Evolutionary conservation across 2,329 filamentous ascomycete genomes (phyloP), one percentile per base, ranked within the genome.

Genomic region (Claviceps africana): DNA sequence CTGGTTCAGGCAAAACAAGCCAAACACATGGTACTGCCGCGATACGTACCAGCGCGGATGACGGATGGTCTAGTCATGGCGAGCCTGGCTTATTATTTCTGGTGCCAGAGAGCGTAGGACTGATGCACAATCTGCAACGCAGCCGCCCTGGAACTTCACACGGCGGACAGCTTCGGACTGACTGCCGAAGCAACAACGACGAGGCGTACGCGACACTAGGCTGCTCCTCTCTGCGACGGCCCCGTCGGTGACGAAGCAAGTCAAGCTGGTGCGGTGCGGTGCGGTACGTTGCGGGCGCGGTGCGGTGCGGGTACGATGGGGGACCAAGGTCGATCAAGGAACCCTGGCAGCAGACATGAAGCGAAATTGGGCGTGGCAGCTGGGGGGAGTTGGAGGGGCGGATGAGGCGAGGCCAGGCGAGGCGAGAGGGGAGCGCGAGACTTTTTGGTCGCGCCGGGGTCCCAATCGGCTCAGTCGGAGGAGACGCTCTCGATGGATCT

Each of bases 11-110:
- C 17, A 30, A 10, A 7, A n/a, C 25, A 19, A 31, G 43, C 28
- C 46, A 42, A 43, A 28, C 19, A 35, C 4, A 40, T 44, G 35
- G 35, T 37, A 15, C 35, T 37, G 35, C 15, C 22, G 30, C 52
- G 22, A 57, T 69, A 78, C 77, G 61, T 76, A 81, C 77, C 77
- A 64, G 77, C 77, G 64, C 77, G 76, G 67, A 81, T 72, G 60
- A 81, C 78, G 59, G 73, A 72, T 61, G 77, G 77, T 68, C 77
- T 75, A 62, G 76, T 77, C 77, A 81, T 81, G 21, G 39, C 39
- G 47, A 50, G 15, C 13, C 22, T 31, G 43, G n/a, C 21, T 15
- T 25, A n/a, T n/a, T n/a, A n/a, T 30, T 47, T 6, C 15, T 47
- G 10, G 19, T 39, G 25, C 25, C 28, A 45, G 42, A 17, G n/a